Base-by-base conservation (phyloP, 352 stramenopile species). In the Phytophthora pistaciae region DNA sequence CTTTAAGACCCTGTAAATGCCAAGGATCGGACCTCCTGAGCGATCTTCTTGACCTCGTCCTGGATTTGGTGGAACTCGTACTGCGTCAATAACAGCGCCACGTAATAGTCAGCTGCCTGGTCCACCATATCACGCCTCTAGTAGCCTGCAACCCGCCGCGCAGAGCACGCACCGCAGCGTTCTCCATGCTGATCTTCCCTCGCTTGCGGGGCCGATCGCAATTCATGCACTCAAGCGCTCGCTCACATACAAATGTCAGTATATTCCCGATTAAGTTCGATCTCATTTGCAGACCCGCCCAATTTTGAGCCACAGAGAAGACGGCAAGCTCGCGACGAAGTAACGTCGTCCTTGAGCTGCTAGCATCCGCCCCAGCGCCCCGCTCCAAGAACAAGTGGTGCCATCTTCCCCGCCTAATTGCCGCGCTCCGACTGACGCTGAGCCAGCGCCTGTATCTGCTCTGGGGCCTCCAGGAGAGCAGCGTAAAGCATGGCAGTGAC, bases 31-130 rank as follows among this genome's bases (percentile, higher is more conserved):
- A 95, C 90, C 75, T 96, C 85, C 38, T 92, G 81, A 2, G 82
- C 84, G 59, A 95, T 90, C 68, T 92, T 91, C 80, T 97, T 96
- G 67, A 95, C 90, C 67, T 97, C 90, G 55, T 87, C 82, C 71
- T 97, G 88, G 65, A 97, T 95, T 64, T 82, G 78, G 60, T 84
- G 80, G 74, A 97, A 97, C 64, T 87, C 79, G 66, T 97, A 97
- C 87, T 94, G 52, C 46, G 46, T 27, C 55, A 73, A 6, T 27
- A 9, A 66, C 6, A 20, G 23, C 3, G 44, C 27, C 38, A 63
- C 10, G 25, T 20, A 48, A 23, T 2, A 53, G 40, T 49, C n/a
- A 75, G 25, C 5, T 42, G 31, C 18, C 25, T 53, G 7, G 1
- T 48, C 56, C 25, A 18, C 10, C 49, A 31, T 42, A 46, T 21